These are phyloP conservation scores for Globisporangium radiosum DNA, from an alignment of 352 stramenopile genomes.

Conservation along the genomic window DNA sequence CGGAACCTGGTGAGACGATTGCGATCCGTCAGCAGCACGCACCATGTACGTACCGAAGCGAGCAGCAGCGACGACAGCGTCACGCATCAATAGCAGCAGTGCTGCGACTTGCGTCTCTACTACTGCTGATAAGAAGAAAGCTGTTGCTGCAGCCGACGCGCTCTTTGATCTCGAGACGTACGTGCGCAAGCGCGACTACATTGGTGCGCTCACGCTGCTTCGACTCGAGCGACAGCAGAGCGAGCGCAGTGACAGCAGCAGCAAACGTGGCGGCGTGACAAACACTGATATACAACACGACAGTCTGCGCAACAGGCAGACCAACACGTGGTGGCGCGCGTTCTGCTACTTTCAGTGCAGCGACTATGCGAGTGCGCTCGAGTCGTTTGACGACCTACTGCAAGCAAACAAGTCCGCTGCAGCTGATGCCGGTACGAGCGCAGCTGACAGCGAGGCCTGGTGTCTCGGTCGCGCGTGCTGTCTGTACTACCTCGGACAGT, in stretches of 20 bases:
- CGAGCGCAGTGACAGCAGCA: background rate
- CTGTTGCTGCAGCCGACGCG: background rate
- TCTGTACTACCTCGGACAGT: slow-evolving; percentile 39
- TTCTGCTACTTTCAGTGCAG: slow-evolving; percentile 67
- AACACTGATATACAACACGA: background rate
- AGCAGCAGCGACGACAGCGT: background rate
- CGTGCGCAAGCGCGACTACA: slow-evolving; percentile 16
- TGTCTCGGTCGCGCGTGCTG: slow-evolving; percentile 46
- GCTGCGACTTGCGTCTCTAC: too few relatives aligned
- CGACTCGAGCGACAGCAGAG: slow-evolving; percentile 15
- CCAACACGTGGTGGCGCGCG: slow-evolving; percentile 57
- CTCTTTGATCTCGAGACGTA: slow-evolving; percentile 20
- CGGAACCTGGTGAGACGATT: too few relatives aligned
- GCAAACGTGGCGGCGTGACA: too few relatives aligned
- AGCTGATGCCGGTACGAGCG: background rate
- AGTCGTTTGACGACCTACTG: slow-evolving; percentile 48
- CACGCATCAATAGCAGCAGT: background rate
- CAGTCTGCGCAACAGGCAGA: slow-evolving; percentile 9
- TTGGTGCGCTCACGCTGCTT: slow-evolving; percentile 18
- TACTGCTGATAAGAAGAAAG: background rate
- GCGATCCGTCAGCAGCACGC: background rate
- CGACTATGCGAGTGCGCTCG: slow-evolving; percentile 34
- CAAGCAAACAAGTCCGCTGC: slow-evolving; percentile 5
- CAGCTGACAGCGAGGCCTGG: slow-evolving; percentile 28
- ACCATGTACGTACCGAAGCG: slow-evolving; percentile 2